These are phyloP conservation scores for Brassica nigra DNA, from an alignment of 345 rosid genomes.

Conservation along the genomic window DNA sequence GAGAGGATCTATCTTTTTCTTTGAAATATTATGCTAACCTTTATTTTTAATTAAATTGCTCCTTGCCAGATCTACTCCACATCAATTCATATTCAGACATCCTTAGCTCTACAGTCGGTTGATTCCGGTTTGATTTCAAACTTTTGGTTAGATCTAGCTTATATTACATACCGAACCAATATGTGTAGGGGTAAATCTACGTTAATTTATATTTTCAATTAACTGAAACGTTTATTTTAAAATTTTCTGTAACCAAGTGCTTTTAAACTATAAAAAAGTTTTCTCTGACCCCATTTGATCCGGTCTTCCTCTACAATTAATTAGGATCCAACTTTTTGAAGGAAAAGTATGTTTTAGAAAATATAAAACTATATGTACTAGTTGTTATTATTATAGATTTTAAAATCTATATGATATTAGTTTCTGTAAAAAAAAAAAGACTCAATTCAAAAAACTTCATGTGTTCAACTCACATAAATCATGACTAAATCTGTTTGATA, in stretches of 20 bases:
- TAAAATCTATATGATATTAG: background rate
- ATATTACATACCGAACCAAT: background rate
- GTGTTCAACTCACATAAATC: background rate
- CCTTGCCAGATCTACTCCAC: background rate
- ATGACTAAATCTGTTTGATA: background rate
- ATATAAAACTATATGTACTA: background rate
- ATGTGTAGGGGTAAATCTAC: background rate
- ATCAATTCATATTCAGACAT: background rate
- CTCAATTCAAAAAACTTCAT: background rate
- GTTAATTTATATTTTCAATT: too few relatives aligned
- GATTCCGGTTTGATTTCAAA: background rate
- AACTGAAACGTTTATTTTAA: background rate
- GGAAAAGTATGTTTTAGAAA: constrained; percentile 4
- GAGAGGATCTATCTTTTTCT: background rate
- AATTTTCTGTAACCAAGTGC: constrained; percentile 8
- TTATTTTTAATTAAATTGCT: background rate
- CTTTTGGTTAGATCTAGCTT: background rate
- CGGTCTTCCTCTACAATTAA: constrained; percentile 33
- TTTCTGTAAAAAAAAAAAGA: constrained; percentile 1
- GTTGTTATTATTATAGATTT: background rate
- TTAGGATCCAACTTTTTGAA: constrained; percentile 15
- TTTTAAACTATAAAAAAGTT: constrained; percentile 1
- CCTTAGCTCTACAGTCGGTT: background rate
- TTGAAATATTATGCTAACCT: background rate
- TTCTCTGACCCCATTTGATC: constrained; percentile 28